These are phyloP conservation scores for Phytophthora fragariae DNA, from an alignment of 352 stramenopile species.

Conservation along the genomic window DNA sequence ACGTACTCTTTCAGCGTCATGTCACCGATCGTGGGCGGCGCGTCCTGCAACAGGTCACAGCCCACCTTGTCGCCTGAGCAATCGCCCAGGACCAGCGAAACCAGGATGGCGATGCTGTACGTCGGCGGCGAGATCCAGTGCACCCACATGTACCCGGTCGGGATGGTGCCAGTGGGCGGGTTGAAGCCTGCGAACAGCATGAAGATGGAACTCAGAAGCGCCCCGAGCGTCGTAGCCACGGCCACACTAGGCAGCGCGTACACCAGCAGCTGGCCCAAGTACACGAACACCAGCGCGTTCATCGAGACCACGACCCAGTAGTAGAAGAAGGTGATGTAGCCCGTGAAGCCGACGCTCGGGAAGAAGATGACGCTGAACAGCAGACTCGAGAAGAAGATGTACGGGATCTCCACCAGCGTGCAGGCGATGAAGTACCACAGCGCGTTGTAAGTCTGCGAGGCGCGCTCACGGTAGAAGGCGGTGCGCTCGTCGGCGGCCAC, in stretches of 20 bases:
- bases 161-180: conserved; percentile 56
- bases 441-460: no score
- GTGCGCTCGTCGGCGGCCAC: no score
- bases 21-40: conserved; percentile 17
- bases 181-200: conserved; percentile 67
- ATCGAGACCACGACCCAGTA: conserved; percentile 12
- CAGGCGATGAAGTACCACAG: no score
- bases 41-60: conserved; percentile 35
- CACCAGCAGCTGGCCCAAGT: conserved; percentile 41
- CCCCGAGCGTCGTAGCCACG: conserved; percentile 43
- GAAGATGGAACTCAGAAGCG: conserved; percentile 60
- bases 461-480: no score
- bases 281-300: conserved; percentile 58
- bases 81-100: conserved; percentile 45
- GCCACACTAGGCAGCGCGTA: conserved; percentile 44
- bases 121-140: conserved; percentile 58
- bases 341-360: no score
- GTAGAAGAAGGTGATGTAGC: no score
- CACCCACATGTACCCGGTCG: conserved; percentile 63
- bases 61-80: conserved; percentile 40
- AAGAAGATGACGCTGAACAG: no score
- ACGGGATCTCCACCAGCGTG: no score
- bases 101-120: conserved; percentile 56
- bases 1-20: conserved; percentile 63
- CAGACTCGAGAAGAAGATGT: no score